Conservation (phyloP, 2,329 filamentous ascomycete genomes). For the Nemania diffusa region DNA sequence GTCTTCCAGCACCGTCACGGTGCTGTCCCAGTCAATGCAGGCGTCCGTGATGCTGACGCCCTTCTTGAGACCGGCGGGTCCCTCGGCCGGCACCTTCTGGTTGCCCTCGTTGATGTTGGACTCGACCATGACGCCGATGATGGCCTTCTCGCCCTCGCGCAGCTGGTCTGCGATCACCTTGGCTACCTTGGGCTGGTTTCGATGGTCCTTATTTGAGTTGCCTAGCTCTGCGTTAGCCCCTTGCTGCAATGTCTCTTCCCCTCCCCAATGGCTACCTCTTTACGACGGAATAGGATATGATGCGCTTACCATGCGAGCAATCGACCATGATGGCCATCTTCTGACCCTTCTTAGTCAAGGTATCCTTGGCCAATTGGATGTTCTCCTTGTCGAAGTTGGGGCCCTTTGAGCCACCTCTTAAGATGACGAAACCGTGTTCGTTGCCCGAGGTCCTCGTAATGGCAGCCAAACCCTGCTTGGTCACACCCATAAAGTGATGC, state of each 20-base stretch:
- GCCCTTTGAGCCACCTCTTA: conserved; percentile 89
- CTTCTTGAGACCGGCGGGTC: conserved; percentile 80
- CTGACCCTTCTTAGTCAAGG: conserved; percentile 82
- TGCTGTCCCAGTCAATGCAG: conserved; percentile 93
- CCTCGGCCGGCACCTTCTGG: conserved; percentile 88
- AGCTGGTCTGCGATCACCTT: conserved; percentile 85
- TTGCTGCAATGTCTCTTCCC: too few relatives aligned
- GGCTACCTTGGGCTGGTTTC: conserved; percentile 95
- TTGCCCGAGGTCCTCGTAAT: conserved; percentile 95
- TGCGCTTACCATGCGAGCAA: conserved; percentile 85
- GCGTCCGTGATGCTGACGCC: conserved; percentile 96
- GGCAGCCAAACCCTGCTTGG: conserved; percentile 94
- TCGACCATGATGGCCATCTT: conserved; percentile 96
- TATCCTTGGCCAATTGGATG: conserved; percentile 81
- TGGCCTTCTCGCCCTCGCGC: conserved; percentile 83
- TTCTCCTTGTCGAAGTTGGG: conserved; percentile 93
- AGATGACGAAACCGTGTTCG: conserved; percentile 96
- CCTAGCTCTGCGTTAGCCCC: conserved; percentile 60
- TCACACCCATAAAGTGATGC: conserved; percentile 99
- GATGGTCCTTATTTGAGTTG: conserved; percentile 97
- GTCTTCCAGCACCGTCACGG: conserved; percentile 82
- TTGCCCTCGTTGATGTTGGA: conserved; percentile 93
- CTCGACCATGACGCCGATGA: conserved; percentile 98
- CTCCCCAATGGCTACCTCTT: neutral
- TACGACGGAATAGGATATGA: neutral